A percentile compares a stretch with the other conserved stretches of the same genome.
phyloP scores from a whole-genome alignment of 495 filamentous ascomycete genomes.

The Coniosporium apollinis region DNA sequence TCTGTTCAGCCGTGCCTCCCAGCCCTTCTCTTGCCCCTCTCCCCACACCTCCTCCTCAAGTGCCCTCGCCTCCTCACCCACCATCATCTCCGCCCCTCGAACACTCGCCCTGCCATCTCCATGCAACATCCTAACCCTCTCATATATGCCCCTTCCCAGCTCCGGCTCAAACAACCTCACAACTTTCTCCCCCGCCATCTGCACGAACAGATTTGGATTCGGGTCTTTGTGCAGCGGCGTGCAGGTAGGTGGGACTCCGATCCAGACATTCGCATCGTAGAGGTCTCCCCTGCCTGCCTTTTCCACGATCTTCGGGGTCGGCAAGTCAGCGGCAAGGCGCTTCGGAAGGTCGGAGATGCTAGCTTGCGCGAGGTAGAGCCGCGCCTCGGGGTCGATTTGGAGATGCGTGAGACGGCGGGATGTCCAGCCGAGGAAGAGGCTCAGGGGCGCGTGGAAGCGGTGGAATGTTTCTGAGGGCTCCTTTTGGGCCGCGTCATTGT shows the following conservation, averaged over 20 bases:
- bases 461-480: conserved; percentile 24
- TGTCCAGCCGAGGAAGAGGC: conserved; percentile 42
- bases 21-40: conserved; percentile 17
- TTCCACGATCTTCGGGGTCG: conserved; percentile 45
- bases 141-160: conserved; percentile 44
- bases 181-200: conserved; percentile 56
- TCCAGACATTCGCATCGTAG: conserved; percentile 76
- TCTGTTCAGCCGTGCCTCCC: conserved; percentile 40
- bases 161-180: conserved; percentile 52
- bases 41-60: conserved; percentile 60
- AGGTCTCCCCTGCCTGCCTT: conserved; percentile 52
- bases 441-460: conserved; percentile 39
- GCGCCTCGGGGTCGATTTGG: neutral
- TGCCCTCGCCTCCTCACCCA: conserved; percentile 45
- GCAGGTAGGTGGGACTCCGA: conserved; percentile 68
- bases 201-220: conserved; percentile 84
- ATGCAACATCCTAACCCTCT: conserved; percentile 29
- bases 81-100: conserved; percentile 87
- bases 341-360: conserved; percentile 48
- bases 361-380: conserved; percentile 74
- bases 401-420: conserved; percentile 6
- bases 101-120: conserved; percentile 36
- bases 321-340: conserved; percentile 44
- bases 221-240: conserved; percentile 86
- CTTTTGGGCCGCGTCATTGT: neutral